Base-by-base conservation (phyloP, 202 grass and related monocot genomes). In the Setaria italica region DNA sequence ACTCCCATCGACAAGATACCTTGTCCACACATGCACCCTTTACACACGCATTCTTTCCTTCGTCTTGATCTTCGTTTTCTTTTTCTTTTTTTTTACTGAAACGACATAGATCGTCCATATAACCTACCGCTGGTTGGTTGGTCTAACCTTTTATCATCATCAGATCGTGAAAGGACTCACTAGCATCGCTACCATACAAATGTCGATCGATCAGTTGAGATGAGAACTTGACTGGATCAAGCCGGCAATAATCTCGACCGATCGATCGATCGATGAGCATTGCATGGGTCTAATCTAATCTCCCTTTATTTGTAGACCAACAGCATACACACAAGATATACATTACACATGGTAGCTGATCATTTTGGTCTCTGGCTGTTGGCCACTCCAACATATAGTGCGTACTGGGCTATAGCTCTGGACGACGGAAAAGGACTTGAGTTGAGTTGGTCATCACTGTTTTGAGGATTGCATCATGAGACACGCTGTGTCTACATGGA, bases 381-480 rank as follows among this genome's bases (percentile, higher is more conserved):
- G 64, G 16, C 47, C 33, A 55, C 72, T 66, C 72, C 33, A 33
- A 37, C 12, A 11, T 29, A 55, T 39, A 56, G 42, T 37, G 54
- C 2, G 51, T 59, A 71, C 20, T 16, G 17, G 17, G 62, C 30
- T 12, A 58, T 6, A 17, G 9, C 29, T 32, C 56, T 10, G 64
- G 42, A 72, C 35, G 57, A 82, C 71, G 12, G 84, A 78, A 82
- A 82, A 83, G 42, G 79, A 68, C 32, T 45, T 59, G 79, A 74
- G 32, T 78, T 79, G 76, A 83, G 67, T 69, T 79, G 35, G 72
- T 67, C 46, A 78, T 79, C 79, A 69, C 70, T 34, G 9, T 81
- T 29, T 78, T 25, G 25, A 25, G 25, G 25, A 75, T 34, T 58
- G 74, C 84, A 13, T 86, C 79, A 86, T 82, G 84, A 82, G 79